Conservation (phyloP, 306 rosid genomes). For the Betula pendula region DNA sequence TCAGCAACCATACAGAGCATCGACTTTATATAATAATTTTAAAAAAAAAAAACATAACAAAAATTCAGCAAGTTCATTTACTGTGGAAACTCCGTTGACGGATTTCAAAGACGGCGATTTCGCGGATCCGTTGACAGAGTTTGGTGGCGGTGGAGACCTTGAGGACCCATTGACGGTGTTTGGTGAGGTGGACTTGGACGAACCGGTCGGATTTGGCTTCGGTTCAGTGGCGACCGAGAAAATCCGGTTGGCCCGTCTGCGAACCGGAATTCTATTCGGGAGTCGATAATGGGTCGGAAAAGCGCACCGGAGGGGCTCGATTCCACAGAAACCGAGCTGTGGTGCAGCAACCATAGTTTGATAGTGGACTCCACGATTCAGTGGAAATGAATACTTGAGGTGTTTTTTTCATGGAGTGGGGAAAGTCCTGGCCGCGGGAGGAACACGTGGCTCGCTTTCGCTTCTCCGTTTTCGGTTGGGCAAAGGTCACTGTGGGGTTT, state of each 20-base stretch:
- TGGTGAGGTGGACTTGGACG: constrained; percentile 23
- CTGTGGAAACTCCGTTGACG: constrained; percentile 73
- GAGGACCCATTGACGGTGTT: constrained; percentile 51
- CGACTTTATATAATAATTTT: background rate
- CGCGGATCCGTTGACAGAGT: constrained; percentile 51
- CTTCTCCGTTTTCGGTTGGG: background rate
- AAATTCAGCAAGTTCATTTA: constrained; percentile 29
- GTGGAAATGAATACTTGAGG: too few relatives aligned
- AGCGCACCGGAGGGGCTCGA: constrained; percentile 47
- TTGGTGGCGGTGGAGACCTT: constrained; percentile 42
- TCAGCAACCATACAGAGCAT: background rate
- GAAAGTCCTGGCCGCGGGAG: constrained; percentile 22
- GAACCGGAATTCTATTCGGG: constrained; percentile 30
- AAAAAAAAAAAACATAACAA: background rate
- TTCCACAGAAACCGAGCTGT: constrained; percentile 60
- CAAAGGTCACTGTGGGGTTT: too few relatives aligned
- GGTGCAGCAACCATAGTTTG: constrained; percentile 76
- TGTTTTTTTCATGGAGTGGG: background rate
- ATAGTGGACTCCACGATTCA: background rate
- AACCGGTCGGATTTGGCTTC: constrained; percentile 41
- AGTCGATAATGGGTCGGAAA: constrained; percentile 34
- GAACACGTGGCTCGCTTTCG: constrained; percentile 37
- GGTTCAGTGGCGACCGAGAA: constrained; percentile 73
- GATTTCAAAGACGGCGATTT: constrained; percentile 46
- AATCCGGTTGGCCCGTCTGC: constrained; percentile 48